These are phyloP conservation scores for Moesziomyces sp. DNA, from an alignment of 1,284 basidiomycete genomes.

Conservation along the genomic window DNA sequence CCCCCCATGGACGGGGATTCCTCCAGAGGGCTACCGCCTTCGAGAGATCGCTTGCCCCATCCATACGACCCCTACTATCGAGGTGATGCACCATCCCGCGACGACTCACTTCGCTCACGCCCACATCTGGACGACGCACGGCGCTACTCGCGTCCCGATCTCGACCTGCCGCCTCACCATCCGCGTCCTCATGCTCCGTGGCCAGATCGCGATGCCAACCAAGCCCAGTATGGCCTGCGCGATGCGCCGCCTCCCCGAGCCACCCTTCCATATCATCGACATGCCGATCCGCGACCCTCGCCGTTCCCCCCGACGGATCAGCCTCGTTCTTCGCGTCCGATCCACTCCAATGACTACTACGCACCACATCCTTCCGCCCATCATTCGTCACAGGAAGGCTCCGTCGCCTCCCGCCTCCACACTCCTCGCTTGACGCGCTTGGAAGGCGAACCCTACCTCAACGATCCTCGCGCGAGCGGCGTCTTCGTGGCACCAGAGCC, in stretches of 20 bases:
- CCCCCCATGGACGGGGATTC: constrained; percentile 32
- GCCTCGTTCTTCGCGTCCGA: constrained; percentile 19
- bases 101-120: constrained; percentile 20
- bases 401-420: constrained; percentile 9
- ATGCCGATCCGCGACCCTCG: constrained; percentile 11
- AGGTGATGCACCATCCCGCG: not conserved
- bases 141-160: constrained; percentile 21
- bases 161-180: constrained; percentile 8
- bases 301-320: constrained; percentile 21
- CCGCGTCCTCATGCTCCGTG: constrained; percentile 1
- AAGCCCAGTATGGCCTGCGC: constrained; percentile 1
- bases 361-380: constrained; percentile 4
- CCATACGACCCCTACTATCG: constrained; percentile 15
- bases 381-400: constrained; percentile 5
- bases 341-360: constrained; percentile 25
- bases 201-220: constrained; percentile 11
- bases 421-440: constrained; percentile 12
- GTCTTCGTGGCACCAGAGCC: not conserved
- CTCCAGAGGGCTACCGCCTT: constrained; percentile 13
- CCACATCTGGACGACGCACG: constrained; percentile 7
- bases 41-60: constrained; percentile 13
- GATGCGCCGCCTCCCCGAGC: constrained; percentile 8
- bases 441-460: not conserved
- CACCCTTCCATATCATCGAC: constrained; percentile 6
- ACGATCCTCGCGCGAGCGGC: constrained; percentile 9